These are phyloP conservation scores for Suhomyces emberorum DNA, from an alignment of 805 yeast genomes.

Conservation along the genomic window DNA sequence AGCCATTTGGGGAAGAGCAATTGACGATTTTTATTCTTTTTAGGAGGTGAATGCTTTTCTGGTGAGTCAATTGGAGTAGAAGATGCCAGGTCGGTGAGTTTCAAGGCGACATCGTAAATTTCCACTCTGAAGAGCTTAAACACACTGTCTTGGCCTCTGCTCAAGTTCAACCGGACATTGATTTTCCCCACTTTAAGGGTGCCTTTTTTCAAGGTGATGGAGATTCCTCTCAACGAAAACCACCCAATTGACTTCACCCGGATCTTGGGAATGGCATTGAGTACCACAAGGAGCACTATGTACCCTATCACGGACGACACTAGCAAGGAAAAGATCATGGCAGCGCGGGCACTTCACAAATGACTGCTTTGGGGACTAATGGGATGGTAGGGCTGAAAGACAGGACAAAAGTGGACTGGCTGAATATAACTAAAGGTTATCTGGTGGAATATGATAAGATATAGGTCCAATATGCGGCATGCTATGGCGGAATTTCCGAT, in stretches of 20 bases:
- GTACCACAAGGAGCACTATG: constrained; percentile 12
- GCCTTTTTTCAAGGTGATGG: constrained; percentile 13
- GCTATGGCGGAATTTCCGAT: no score
- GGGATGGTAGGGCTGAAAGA: no score
- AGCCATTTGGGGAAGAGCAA: constrained; percentile 14
- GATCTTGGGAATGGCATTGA: constrained; percentile 28
- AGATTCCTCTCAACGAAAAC: constrained; percentile 24
- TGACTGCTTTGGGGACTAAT: no score
- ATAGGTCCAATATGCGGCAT: no score
- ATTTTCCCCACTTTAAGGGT: constrained; percentile 17
- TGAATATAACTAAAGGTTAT: no score
- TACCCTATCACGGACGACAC: constrained; percentile 10
- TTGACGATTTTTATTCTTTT: background rate
- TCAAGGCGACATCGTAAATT: constrained; percentile 18
- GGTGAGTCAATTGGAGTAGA: background rate
- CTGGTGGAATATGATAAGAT: no score
- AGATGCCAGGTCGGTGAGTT: background rate
- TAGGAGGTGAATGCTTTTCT: background rate
- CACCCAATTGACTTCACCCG: constrained; percentile 29
- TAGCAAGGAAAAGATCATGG: background rate
- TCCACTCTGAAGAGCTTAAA: constrained; percentile 28
- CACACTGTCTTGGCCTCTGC: constrained; percentile 19
- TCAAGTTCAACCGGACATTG: constrained; percentile 20
- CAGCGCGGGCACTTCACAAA: no score
- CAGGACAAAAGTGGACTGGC: no score